Evolutionary conservation across 768 basidiomycete genomes (phyloP).

Genomic region (Phallus indusiatus): DNA sequence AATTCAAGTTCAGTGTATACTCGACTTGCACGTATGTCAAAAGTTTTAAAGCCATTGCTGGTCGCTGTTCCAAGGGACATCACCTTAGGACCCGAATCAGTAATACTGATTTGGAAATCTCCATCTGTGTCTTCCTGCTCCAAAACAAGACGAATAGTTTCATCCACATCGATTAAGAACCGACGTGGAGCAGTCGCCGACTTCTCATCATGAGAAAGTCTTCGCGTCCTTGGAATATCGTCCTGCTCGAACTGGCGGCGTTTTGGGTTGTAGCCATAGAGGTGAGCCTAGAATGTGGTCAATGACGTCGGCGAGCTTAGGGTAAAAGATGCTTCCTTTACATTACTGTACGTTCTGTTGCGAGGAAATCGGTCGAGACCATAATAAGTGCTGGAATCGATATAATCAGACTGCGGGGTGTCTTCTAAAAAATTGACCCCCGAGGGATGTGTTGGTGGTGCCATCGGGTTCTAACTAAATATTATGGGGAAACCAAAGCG

Average conservation of each 20-base stretch:
- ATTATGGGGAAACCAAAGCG: too few relatives aligned
- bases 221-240: conserved; percentile 58
- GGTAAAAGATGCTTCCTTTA: conserved; percentile 34
- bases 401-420: conserved; percentile 26
- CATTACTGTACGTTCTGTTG: conserved; percentile 81
- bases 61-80: conserved; percentile 94
- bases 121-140: conserved; percentile 98
- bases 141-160: conserved; percentile 91
- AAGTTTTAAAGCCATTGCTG: conserved; percentile 95
- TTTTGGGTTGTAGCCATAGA: conserved; percentile 66
- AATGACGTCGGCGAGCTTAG: not conserved
- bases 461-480: conserved; percentile 33
- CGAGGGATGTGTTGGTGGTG: conserved; percentile 56
- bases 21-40: conserved; percentile 74
- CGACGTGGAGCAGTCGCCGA: conserved; percentile 64
- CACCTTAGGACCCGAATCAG: conserved; percentile 93
- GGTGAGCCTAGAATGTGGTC: conserved; percentile 42
- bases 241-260: conserved; percentile 68
- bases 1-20: conserved; percentile 16
- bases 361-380: conserved; percentile 75
- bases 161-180: conserved; percentile 95
- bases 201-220: conserved; percentile 92
- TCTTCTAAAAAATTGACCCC: conserved; percentile 63
- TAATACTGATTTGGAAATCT: conserved; percentile 93
- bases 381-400: conserved; percentile 76